Base-by-base conservation (phyloP, 768 basidiomycete species). In the Dacryopinax primogenitus region DNA sequence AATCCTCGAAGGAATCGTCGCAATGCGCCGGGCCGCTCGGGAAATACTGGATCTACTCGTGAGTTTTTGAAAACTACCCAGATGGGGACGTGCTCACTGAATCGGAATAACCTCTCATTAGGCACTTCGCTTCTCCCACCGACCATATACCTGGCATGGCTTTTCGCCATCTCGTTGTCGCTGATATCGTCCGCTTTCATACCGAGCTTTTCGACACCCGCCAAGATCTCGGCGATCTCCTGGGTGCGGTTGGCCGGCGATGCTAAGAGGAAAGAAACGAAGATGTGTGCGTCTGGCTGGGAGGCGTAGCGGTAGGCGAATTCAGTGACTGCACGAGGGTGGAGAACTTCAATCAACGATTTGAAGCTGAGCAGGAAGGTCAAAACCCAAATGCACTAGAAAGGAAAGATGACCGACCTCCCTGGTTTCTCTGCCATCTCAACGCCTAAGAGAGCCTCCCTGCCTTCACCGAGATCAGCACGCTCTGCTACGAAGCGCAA, bases 401-500 rank as follows among this genome's bases (percentile, higher is more conserved):
- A 1, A 6, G 41, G 62, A 35, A 44, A 61, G 45, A 28, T 21
- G 28, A n/a, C 83, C 69, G 73, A 86, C 94, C 87, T 90, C 77
- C 96, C 96, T 3, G 92, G 90, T 66, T 77, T 80, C 74, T 99
- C 96, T 26, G 96, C 93, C 63, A 98, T 88, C 71, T 90, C 88
- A n/a, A 97, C 90, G 71, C 89, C 90, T 69, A 98, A 80, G 51
- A 98, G 80, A 0, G 89, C 96, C 76, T 99, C 96, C 63, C 88
- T 82, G 12, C 95, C 88, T 75, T 99, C 96, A 68, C 96, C 96
- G 21, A 98, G 80, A 74, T 97, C 93, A 1, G 96, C 96, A 65
- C 96, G 92, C 74, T 99, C 96, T 21, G 96, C 90, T n/a, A 99
- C 94, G 73, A 98, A 99, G 11, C 96, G 84, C 51, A 99, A 76